Conservation (phyloP, 352 stramenopile species). For the Globisporangium viniferum region DNA sequence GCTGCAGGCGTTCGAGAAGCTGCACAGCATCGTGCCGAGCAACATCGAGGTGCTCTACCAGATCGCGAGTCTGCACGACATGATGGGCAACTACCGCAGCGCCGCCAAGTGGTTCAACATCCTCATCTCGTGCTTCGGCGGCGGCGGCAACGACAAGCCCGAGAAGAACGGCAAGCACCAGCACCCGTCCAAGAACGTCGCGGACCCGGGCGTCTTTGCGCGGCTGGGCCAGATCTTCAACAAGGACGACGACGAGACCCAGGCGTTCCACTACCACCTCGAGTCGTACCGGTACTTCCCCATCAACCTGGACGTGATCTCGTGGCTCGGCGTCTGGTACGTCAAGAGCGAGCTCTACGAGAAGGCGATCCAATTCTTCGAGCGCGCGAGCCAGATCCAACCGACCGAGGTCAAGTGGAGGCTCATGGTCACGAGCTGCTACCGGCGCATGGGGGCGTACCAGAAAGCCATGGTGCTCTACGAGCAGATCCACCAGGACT, state of each 20-base stretch:
- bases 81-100: constrained; percentile 84
- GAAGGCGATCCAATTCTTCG: constrained; percentile 96
- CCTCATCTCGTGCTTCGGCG: constrained; percentile 89
- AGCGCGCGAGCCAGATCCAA: constrained; percentile 93
- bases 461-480: constrained; percentile 92
- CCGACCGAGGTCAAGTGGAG: constrained; percentile 95
- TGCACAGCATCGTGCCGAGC: constrained; percentile 94
- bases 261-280: constrained; percentile 95
- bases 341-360: constrained; percentile 97
- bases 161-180: constrained; percentile 32
- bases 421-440: constrained; percentile 96
- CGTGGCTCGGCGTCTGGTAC: constrained; percentile 96
- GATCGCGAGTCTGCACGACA: constrained; percentile 94
- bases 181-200: constrained; percentile 56
- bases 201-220: constrained; percentile 75
- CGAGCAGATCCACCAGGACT: constrained; percentile 92
- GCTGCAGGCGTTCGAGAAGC: constrained; percentile 95
- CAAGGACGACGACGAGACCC: constrained; percentile 91
- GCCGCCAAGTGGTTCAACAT: constrained; percentile 95
- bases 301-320: constrained; percentile 96
- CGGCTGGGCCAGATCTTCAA: constrained; percentile 93
- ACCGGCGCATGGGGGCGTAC: constrained; percentile 93
- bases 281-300: constrained; percentile 95
- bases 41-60: constrained; percentile 93
- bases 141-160: constrained; percentile 66